phyloP scores from a whole-genome alignment of 225 moss, liverwort and hornwort genomes.

The Physcomitrium patens region DNA sequence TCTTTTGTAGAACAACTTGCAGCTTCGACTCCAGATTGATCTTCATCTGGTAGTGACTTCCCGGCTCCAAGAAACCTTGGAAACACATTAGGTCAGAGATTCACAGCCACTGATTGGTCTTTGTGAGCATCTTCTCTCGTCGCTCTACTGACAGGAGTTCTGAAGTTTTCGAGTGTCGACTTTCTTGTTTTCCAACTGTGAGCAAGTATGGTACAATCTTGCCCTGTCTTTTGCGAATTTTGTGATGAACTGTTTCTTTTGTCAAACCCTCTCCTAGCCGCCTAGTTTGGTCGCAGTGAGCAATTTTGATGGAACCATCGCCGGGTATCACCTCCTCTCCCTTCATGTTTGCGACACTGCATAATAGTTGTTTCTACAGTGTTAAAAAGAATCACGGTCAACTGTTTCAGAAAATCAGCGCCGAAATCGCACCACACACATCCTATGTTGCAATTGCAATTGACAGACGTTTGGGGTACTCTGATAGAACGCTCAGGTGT shows the following conservation, averaged over 20 bases:
- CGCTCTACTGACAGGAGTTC: neutral
- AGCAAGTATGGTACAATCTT: neutral
- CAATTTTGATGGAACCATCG: neutral
- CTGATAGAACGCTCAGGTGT: no score
- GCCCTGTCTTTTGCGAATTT: neutral
- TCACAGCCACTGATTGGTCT: slow-evolving; percentile 16
- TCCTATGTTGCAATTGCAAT: neutral
- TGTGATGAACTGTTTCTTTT: neutral
- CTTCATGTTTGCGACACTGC: neutral
- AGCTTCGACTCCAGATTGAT: slow-evolving; percentile 39
- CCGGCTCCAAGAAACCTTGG: slow-evolving; percentile 33
- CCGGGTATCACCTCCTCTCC: slow-evolving; percentile 10
- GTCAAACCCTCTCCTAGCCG: neutral
- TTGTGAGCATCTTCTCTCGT: neutral
- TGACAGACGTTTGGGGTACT: neutral
- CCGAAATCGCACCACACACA: neutral
- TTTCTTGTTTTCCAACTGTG: neutral
- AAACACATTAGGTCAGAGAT: slow-evolving; percentile 24
- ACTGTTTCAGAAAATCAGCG: neutral
- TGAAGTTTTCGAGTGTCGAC: neutral
- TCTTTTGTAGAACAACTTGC: slow-evolving; percentile 42
- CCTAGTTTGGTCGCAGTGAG: neutral
- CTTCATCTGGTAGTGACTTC: slow-evolving; percentile 38
- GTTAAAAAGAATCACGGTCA: no score
- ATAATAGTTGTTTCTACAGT: neutral